These are phyloP conservation scores for Lactarius evosmus DNA, from an alignment of 768 basidiomycete genomes.

Conservation along the genomic window DNA sequence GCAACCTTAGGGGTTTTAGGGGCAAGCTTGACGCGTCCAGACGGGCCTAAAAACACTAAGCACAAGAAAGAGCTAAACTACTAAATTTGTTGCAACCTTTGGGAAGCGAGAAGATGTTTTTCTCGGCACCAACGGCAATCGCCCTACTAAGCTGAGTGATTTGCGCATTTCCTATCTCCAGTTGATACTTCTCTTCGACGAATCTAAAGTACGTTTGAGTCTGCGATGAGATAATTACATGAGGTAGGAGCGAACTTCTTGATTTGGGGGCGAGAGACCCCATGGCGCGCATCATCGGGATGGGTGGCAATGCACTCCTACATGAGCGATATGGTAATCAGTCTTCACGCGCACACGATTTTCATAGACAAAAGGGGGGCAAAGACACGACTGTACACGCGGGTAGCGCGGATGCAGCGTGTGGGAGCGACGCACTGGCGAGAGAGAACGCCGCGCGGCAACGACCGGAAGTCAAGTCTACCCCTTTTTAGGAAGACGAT, in stretches of 20 bases:
- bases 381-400: slow-evolving; percentile 14
- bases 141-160: slow-evolving; percentile 75
- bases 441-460: slow-evolving; percentile 32
- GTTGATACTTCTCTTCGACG: slow-evolving; percentile 78
- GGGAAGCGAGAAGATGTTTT: slow-evolving; percentile 79
- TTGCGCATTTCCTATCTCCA: slow-evolving; percentile 78
- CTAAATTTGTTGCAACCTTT: slow-evolving; percentile 55
- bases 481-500: slow-evolving; percentile 38
- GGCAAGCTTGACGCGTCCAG: slow-evolving; percentile 64
- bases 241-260: slow-evolving; percentile 67
- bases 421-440: slow-evolving; percentile 25
- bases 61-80: slow-evolving; percentile 5
- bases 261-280: slow-evolving; percentile 88
- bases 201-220: slow-evolving; percentile 47
- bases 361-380: slow-evolving; percentile 15
- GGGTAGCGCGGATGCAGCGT: slow-evolving; percentile 25
- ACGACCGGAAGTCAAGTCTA: slow-evolving; percentile 40
- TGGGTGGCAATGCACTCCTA: slow-evolving; percentile 80
- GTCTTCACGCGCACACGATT: slow-evolving; percentile 9
- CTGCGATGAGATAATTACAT: slow-evolving; percentile 8
- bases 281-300: slow-evolving; percentile 72
- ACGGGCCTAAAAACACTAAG: slow-evolving; percentile 36
- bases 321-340: slow-evolving; percentile 26
- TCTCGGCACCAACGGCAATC: slow-evolving; percentile 77
- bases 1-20: slow-evolving; percentile 51